Conservation (phyloP, 2,329 filamentous ascomycete genomes). For the Fusarium continuum region DNA sequence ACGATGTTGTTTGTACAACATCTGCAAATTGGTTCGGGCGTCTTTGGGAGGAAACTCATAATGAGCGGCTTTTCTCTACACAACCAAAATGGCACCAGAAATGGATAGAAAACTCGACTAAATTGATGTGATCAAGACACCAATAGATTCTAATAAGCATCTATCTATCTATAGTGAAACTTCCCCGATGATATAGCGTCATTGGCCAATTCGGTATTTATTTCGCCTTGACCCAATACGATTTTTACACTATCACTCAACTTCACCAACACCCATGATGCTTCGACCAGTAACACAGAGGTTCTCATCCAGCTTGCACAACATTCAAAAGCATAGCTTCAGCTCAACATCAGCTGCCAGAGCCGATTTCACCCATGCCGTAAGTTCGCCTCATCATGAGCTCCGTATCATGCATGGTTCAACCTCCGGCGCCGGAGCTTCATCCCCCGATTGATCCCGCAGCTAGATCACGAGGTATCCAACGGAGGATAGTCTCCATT, state of each 20-base stretch:
- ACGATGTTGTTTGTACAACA: background rate
- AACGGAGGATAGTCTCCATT: background rate
- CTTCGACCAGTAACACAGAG: constrained; percentile 14
- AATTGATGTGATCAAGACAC: background rate
- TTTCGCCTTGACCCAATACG: constrained; percentile 5
- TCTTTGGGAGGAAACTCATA: background rate
- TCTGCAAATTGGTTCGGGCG: background rate
- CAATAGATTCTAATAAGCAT: rapidly evolving
- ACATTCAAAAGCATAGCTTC: constrained; percentile 44
- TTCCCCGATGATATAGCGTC: background rate
- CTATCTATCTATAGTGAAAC: background rate
- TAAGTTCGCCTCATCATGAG: constrained; percentile 42
- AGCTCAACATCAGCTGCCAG: constrained; percentile 46
- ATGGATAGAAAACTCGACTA: background rate
- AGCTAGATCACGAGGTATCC: constrained; percentile 5
- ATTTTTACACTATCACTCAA: constrained; percentile 3
- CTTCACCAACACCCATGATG: constrained; percentile 22
- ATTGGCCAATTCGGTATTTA: constrained; percentile 12
- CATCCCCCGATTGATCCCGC: constrained; percentile 5
- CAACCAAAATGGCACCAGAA: background rate
- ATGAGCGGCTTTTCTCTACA: background rate
- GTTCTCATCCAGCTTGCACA: background rate
- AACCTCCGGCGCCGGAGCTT: constrained; percentile 14
- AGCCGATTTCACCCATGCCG: constrained; percentile 59
- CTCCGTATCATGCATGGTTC: constrained; percentile 13